A percentile compares a stretch with the other conserved stretches of the same genome.
Conservation (phyloP, 306 rosid genomes). For the Vicia faba region DNA sequence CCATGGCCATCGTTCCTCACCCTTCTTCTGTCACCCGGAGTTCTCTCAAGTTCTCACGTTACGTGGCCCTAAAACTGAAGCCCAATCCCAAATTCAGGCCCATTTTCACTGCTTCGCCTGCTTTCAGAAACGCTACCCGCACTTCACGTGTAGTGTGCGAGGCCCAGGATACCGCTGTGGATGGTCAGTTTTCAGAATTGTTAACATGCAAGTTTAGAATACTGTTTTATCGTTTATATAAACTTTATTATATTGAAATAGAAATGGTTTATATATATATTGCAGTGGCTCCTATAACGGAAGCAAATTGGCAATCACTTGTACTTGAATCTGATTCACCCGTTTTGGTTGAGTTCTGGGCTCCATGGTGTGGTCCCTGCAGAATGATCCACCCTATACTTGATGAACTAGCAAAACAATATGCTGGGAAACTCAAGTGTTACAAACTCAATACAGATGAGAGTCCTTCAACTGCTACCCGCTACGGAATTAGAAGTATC, state of each 20-base stretch:
- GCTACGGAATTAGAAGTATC: constrained; percentile 81
- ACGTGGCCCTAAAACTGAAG: constrained; percentile 53
- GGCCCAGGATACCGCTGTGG: constrained; percentile 64
- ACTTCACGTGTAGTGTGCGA: constrained; percentile 52
- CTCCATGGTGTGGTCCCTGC: constrained; percentile 84
- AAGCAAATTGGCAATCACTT: constrained; percentile 67
- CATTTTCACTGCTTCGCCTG: constrained; percentile 18
- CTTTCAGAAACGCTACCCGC: constrained; percentile 36
- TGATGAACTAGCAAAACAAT: constrained; percentile 67
- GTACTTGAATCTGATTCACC: constrained; percentile 62
- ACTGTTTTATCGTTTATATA: too few species aligned
- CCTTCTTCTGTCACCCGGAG: constrained; percentile 38
- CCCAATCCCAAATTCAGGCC: constrained; percentile 47
- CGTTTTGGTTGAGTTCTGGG: constrained; percentile 95
- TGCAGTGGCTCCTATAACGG: constrained; percentile 64
- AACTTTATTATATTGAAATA: too few species aligned
- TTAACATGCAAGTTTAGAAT: neutral
- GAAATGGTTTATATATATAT: constrained; percentile 22
- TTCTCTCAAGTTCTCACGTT: constrained; percentile 38
- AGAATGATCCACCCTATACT: constrained; percentile 66
- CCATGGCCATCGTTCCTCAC: constrained; percentile 54
- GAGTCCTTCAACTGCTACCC: constrained; percentile 64
- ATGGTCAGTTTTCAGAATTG: constrained; percentile 43
- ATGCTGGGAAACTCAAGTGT: constrained; percentile 76
- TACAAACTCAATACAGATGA: constrained; percentile 82